These are phyloP conservation scores for Monosporozyma unispora DNA, from an alignment of 805 yeast species.

Conservation along the genomic window DNA sequence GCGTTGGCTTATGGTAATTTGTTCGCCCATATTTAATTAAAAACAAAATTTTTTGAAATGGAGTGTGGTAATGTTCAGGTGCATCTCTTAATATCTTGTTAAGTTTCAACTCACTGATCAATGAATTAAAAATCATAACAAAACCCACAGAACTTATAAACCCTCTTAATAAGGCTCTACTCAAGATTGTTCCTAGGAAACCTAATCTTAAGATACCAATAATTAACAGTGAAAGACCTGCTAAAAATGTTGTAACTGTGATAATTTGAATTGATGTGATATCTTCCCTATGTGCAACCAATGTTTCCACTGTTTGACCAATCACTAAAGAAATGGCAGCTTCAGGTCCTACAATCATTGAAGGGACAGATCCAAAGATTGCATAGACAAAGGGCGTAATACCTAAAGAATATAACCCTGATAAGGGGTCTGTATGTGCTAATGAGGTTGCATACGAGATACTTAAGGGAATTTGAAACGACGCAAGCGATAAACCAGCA, in stretches of 20 bases:
- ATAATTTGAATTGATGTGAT: conserved; percentile 47
- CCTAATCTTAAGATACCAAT: conserved; percentile 82
- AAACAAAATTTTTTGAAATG: conserved; percentile 59
- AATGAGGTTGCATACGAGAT: conserved; percentile 65
- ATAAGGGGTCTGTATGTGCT: conserved; percentile 73
- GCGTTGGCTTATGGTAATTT: conserved; percentile 49
- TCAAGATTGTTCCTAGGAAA: conserved; percentile 69
- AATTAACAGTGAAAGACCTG: conserved; percentile 64
- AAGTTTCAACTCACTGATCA: conserved; percentile 65
- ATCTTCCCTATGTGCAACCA: conserved; percentile 35
- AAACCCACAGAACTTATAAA: conserved; percentile 80
- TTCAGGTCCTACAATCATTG: conserved; percentile 87
- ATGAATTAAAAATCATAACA: conserved; percentile 71
- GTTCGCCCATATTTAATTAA: conserved; percentile 38
- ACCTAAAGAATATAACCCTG: conserved; percentile 69
- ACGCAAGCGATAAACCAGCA: conserved; percentile 82
- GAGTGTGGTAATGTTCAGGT: conserved; percentile 54
- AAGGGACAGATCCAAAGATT: conserved; percentile 76
- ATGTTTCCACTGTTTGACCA: conserved; percentile 67
- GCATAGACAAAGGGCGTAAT: conserved; percentile 74
- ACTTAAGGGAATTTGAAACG: conserved; percentile 84
- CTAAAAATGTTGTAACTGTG: conserved; percentile 59
- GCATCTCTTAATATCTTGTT: conserved; percentile 36
- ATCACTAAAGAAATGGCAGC: conserved; percentile 77
- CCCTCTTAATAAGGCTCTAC: conserved; percentile 70